Evolutionary conservation across 208 protist species (phyloP), one percentile per base, ranked within the genome.

Genomic region (Acanthamoeba royreba): DNA sequence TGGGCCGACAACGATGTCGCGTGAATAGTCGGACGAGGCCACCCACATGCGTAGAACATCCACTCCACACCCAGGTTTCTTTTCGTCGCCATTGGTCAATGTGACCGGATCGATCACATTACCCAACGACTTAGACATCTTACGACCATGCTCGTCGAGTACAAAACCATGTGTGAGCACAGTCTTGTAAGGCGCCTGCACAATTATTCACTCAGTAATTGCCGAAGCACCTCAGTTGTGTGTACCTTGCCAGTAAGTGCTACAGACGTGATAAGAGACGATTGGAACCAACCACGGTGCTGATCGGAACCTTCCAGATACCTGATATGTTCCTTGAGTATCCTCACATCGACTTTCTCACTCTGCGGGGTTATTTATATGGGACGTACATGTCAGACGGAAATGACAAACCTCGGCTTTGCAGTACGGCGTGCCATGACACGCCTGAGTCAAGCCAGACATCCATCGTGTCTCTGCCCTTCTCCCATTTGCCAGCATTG

Each of bases 251-350:
- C 72, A 28, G 28, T 46, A 7, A 77, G 28, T 0, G 96, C 93
- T 0, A 94, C 94, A 35, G 77, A 94, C 0, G 96, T 98, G 31
- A 98, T 86, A 0, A 98, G 79, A 13, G 94, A 96, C 4, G 96
- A 98, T 94, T 98, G 98, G 95, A 98, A 98, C 98, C 98, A 98
- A 13, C 97, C 98, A 66, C 98, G 96, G 83, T 98, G 97, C 95
- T 98, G 97, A 93, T 98, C 97, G 31, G 93, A 96, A 25, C 97
- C 97, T 91, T 98, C 97, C 2, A 98, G 91, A 79, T 98, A 98
- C 19, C n/a, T n/a, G n/a, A n/a, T n/a, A n/a, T n/a, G n/a, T n/a
- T n/a, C n/a, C n/a, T n/a, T n/a, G n/a, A 98, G 19, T 11, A 81
- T 61, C 0, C 94, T 25, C 0, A 96, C 95, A 53, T 74, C 43